Base-by-base conservation (phyloP, 2,329 filamentous ascomycete species). In the Aspergillus sp. region DNA sequence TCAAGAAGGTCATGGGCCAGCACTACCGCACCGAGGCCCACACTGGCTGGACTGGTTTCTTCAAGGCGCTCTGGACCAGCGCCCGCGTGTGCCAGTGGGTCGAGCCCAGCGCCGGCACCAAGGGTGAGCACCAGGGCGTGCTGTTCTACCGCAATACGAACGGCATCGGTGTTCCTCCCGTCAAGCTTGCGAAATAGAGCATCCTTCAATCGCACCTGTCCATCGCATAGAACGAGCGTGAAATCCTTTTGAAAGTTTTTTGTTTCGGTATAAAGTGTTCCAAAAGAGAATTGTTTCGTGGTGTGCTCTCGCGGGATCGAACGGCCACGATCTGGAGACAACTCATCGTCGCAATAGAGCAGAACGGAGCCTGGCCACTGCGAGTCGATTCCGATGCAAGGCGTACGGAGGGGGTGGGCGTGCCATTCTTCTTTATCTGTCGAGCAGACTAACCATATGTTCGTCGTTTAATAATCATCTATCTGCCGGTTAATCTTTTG, bases 111-210 rank as follows among this genome's bases (percentile, higher is more conserved):
- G 88, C 85, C 64, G 90, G 85, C 49, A 89, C 91, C 47, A 75
- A 85, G 69, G 93, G 91, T 31, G 87, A 92, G 65, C 87, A 86
- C 71, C 88, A 91, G 78, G 86, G 88, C 57, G 87, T 99, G 25
- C 76, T 96, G 50, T 97, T 99, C 84, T 99, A 89, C 88, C 86
- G 93, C 69, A 99, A 99, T 82, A 82, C 82, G 65, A 99, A 97
- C 76, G 89, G 90, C 17, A 77, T 96, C 20, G 94, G 94, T 61
- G 76, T 85, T 32, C 69, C 79, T 45, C 82, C 82, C 5, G 61
- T 71, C 52, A 78, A 78, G 71, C 60, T 78, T 36, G 49, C 58
- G 49, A 57, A 67, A 58, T 67, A 66, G 59, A 66, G 32, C 16
- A 38, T 32, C 31, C 45, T 16, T 47, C 14, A 5, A n/a, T 17